Evolutionary conservation across 768 basidiomycete species (phyloP).

Genomic region (Hypholoma fasciculare): DNA sequence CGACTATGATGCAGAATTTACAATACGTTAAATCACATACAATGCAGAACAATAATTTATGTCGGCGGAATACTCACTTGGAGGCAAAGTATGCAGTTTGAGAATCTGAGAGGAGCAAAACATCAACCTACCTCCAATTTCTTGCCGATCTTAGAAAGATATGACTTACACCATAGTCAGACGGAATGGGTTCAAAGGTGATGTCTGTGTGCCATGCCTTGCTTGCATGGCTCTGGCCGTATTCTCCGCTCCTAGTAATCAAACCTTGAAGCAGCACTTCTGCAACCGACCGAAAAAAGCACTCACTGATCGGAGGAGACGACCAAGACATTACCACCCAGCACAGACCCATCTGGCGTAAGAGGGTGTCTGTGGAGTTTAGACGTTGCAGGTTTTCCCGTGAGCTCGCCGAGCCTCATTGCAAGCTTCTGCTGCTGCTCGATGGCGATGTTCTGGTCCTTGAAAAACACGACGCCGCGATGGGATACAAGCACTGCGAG

Average conservation of each 20-base stretch:
- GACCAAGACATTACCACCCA: conserved; percentile 54
- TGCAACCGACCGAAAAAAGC: not conserved
- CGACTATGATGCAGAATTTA: conserved; percentile 22
- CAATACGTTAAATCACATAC: no score
- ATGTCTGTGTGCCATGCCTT: conserved; percentile 57
- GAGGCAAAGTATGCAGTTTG: conserved; percentile 40
- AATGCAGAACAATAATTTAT: no score
- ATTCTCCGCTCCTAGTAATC: conserved; percentile 11
- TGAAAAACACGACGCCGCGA: conserved; percentile 69
- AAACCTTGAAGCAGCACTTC: not conserved
- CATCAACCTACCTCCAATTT: not conserved
- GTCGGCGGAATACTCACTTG: conserved; percentile 20
- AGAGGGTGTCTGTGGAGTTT: conserved; percentile 58
- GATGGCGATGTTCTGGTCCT: conserved; percentile 48
- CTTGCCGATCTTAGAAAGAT: not conserved
- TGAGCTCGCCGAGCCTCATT: conserved; percentile 29
- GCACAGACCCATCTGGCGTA: conserved; percentile 46
- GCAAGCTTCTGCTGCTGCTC: conserved; percentile 53
- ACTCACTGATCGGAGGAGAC: conserved; percentile 46
- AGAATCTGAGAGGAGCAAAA: conserved; percentile 25
- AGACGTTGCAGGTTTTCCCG: conserved; percentile 48
- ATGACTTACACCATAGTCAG: conserved; percentile 50
- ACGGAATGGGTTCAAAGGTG: conserved; percentile 60
- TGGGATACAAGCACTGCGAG: conserved; percentile 53
- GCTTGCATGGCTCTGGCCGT: conserved; percentile 29